Evolutionary conservation across 2,329 filamentous ascomycete species (phyloP).

Genomic region (Fusarium nisikadoi): DNA sequence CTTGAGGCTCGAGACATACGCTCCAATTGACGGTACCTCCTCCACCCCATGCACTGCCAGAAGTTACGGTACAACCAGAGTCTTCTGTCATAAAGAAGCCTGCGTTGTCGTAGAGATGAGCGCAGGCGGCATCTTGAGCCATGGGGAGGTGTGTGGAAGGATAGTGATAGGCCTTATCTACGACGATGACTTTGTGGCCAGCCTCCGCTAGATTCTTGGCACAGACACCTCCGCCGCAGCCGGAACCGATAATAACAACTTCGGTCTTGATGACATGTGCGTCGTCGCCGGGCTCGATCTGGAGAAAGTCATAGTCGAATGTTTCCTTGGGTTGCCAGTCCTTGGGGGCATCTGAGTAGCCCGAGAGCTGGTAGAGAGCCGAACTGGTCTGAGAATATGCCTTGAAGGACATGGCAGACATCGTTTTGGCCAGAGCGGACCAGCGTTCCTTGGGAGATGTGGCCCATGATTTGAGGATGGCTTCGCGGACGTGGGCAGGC

Average conservation of each 20-base stretch:
- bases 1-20: slow-evolving; percentile 72
- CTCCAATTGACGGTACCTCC: slow-evolving; percentile 92
- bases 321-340: slow-evolving; percentile 62
- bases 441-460: slow-evolving; percentile 65
- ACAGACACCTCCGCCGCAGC: slow-evolving; percentile 83
- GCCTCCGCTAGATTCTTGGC: slow-evolving; percentile 85
- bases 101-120: slow-evolving; percentile 76
- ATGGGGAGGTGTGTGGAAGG: slow-evolving; percentile 79
- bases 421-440: slow-evolving; percentile 64
- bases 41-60: slow-evolving; percentile 82
- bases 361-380: slow-evolving; percentile 64
- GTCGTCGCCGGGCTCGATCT: slow-evolving; percentile 57
- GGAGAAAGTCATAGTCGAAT: slow-evolving; percentile 70
- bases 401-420: slow-evolving; percentile 65
- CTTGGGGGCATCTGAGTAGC: slow-evolving; percentile 65
- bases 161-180: slow-evolving; percentile 86
- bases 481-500: slow-evolving; percentile 67
- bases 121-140: slow-evolving; percentile 67
- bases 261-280: slow-evolving; percentile 78
- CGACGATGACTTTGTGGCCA: slow-evolving; percentile 79
- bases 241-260: slow-evolving; percentile 86
- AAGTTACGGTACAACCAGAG: slow-evolving; percentile 67
- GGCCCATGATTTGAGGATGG: slow-evolving; percentile 72
- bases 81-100: slow-evolving; percentile 68
- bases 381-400: slow-evolving; percentile 66